These are phyloP conservation scores for Penicillium parvum DNA, from an alignment of 495 filamentous ascomycete genomes.

Conservation along the genomic window DNA sequence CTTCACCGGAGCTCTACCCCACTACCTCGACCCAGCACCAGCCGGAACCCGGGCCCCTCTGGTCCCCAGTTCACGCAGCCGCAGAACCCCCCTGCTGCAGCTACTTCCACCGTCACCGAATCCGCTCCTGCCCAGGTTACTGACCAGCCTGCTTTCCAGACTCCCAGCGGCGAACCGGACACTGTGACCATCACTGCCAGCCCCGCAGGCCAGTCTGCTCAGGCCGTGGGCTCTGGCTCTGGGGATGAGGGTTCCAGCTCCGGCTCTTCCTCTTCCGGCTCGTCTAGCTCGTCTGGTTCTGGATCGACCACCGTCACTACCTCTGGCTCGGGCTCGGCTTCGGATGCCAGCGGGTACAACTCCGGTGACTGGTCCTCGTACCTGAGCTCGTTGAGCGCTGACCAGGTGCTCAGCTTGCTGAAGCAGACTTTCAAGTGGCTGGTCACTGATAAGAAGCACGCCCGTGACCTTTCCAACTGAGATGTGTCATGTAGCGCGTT, in stretches of 20 bases:
- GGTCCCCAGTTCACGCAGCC: slow-evolving; percentile 3
- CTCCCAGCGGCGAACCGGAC: slow-evolving; percentile 13
- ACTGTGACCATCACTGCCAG: slow-evolving; percentile 18
- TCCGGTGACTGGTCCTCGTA: slow-evolving; percentile 28
- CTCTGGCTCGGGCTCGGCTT: slow-evolving; percentile 3
- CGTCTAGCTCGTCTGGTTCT: slow-evolving; percentile 1
- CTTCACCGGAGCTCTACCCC: slow-evolving; percentile 15
- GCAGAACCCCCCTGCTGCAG: slow-evolving; percentile 2
- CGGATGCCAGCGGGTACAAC: slow-evolving; percentile 10
- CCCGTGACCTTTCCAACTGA: slow-evolving; percentile 28
- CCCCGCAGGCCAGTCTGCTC: slow-evolving; percentile 18
- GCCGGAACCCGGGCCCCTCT: slow-evolving; percentile 7
- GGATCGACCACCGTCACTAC: slow-evolving; percentile 4
- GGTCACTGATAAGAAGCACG: slow-evolving; percentile 36
- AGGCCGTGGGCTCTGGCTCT: slow-evolving; percentile 8
- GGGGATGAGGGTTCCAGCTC: slow-evolving; percentile 4
- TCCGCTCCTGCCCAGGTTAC: slow-evolving; percentile 19
- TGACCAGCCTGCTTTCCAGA: slow-evolving; percentile 20
- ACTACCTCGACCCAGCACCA: slow-evolving; percentile 6
- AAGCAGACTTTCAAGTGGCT: slow-evolving; percentile 36
- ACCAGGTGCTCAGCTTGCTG: slow-evolving; percentile 32
- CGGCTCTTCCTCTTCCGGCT: slow-evolving; percentile 1
- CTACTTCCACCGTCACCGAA: slow-evolving; percentile 15
- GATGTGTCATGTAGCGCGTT: too few relatives aligned
- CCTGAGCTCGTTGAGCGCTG: slow-evolving; percentile 36